Evolutionary conservation across 2,329 filamentous ascomycete genomes (phyloP).

Genomic region (Corynespora cassiicola): DNA sequence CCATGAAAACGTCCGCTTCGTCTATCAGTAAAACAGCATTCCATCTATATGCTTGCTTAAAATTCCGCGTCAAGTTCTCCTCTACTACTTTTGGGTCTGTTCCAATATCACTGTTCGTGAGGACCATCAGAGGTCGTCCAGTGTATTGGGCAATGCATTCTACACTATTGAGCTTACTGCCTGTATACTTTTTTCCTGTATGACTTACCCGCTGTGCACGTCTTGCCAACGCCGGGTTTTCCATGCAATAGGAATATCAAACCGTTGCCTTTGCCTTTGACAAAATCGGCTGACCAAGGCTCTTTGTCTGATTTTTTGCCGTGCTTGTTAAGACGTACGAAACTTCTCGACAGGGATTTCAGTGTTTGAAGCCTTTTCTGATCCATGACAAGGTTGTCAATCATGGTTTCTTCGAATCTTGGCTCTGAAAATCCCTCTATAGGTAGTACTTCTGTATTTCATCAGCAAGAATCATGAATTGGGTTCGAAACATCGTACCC

Average conservation of each 20-base stretch:
- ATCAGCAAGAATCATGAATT: not conserved
- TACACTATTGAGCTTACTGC: conserved; percentile 14
- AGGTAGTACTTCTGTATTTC: conserved; percentile 19
- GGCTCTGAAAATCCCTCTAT: conserved; percentile 28
- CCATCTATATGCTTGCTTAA: conserved; percentile 28
- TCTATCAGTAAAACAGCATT: conserved; percentile 54
- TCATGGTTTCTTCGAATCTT: conserved; percentile 32
- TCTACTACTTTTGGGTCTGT: conserved; percentile 12
- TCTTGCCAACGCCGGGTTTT: conserved; percentile 11
- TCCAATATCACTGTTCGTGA: conserved; percentile 37
- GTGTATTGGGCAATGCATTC: conserved; percentile 45
- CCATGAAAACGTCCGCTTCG: conserved; percentile 49
- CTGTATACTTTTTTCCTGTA: too few relatives aligned
- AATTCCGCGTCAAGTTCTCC: conserved; percentile 10
- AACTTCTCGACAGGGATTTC: conserved; percentile 37
- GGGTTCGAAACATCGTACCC: conserved; percentile 4
- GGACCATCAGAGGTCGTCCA: conserved; percentile 36
- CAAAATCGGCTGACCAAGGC: conserved; percentile 55
- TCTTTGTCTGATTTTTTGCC: conserved; percentile 8
- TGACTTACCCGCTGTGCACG: conserved; percentile 36
- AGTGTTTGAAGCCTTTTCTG: conserved; percentile 23
- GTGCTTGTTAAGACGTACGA: conserved; percentile 14
- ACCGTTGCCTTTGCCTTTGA: conserved; percentile 58
- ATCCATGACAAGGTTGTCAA: conserved; percentile 40
- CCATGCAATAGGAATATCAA: conserved; percentile 51